Base-by-base conservation (phyloP, 768 basidiomycete genomes). In the Suillus variegatus region DNA sequence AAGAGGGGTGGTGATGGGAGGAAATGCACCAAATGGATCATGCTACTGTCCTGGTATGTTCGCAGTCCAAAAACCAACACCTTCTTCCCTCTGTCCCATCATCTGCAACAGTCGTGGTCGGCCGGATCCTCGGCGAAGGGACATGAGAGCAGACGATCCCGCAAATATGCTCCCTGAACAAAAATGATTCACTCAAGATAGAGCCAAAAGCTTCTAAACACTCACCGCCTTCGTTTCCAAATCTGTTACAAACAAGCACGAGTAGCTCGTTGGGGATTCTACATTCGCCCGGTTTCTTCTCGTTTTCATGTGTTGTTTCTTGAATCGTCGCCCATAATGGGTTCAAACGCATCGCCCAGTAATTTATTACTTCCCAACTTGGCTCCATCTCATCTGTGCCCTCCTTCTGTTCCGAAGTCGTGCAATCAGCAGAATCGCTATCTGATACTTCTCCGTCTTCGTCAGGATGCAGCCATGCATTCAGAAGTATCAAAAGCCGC, bases 161-260 rank as follows among this genome's bases (percentile, higher is more conserved):
- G 88, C 89, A 76, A 96, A 97, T 1, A 74, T 85, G 43, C 77
- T 82, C 2, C 88, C 94, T 96, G 46, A 55, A 35, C 43, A 43
- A 10, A 3, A 40, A 41, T n/a, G 3, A 36, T 36, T 52, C 56
- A 51, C 60, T 13, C 22, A 66, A 14, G 35, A 25, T 67, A 7
- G 4, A 9, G 13, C 16, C 28, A 35, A 18, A 25, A 25, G 28
- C 5, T 28, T 54, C 28, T 10, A 22, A 13, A 61, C 22, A 44
- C 86, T 63, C 72, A 92, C 95, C 94, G 67, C 89, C 87, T 75
- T 97, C 95, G 18, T 78, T 74, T 20, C 95, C 95, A 32, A 81
- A 82, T 36, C 95, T 82, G 77, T 97, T 97, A 72, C 91, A 94
- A 6, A 89, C 79, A 1, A 95, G 81, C 14, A 95, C 90, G 3